phyloP scores from a whole-genome alignment of 164 flowering plant species.

The Macadamia tetraphylla region DNA sequence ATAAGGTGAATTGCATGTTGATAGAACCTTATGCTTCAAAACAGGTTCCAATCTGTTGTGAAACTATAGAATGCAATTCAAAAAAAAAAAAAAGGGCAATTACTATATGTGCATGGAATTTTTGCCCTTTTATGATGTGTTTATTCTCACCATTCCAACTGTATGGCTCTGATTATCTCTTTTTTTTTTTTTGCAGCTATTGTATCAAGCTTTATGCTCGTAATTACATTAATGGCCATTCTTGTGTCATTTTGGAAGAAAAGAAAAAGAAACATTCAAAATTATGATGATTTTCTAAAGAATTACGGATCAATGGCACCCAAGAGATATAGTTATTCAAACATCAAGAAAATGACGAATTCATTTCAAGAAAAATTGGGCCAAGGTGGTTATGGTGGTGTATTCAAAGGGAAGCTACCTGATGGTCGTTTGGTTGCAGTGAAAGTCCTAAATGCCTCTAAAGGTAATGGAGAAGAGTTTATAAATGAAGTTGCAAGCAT shows the following conservation, averaged over 20 bases:
- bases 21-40: no score
- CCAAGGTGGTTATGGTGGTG: conserved; percentile 43
- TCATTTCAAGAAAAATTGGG: conserved; percentile 34
- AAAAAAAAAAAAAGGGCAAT: no score
- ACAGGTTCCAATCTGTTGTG: no score
- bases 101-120: no score
- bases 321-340: conserved; percentile 26
- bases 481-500: conserved; percentile 34
- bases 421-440: conserved; percentile 35
- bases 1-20: no score
- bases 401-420: conserved; percentile 36
- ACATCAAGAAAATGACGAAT: conserved; percentile 33
- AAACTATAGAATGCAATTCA: no score
- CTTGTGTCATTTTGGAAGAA: not conserved
- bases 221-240: no score
- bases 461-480: conserved; percentile 30
- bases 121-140: no score
- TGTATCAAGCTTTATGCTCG: no score
- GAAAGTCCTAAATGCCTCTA: conserved; percentile 25
- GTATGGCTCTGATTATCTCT: no score
- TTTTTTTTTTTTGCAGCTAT: no score
- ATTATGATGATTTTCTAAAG: not conserved
- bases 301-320: conserved; percentile 16
- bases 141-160: no score
- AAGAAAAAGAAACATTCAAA: not conserved